phyloP scores from a whole-genome alignment of 257 asterid species.

The Solanum sitiens region DNA sequence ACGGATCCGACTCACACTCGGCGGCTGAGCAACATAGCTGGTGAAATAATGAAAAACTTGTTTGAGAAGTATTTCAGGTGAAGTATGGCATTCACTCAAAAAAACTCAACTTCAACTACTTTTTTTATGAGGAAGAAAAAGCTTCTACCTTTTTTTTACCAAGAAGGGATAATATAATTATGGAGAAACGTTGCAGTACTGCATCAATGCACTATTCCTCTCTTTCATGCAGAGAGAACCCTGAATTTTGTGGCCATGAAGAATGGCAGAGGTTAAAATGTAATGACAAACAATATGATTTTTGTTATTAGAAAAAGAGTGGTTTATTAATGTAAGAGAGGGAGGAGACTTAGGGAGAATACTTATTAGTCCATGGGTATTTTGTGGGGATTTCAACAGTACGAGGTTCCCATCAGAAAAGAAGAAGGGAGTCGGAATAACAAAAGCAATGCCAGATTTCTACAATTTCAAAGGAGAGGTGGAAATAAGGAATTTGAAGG shows the following conservation, averaged over 20 bases:
- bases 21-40: neutral
- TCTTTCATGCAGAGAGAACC: neutral
- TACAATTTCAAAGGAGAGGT: neutral
- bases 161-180: neutral
- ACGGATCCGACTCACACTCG: neutral
- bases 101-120: neutral
- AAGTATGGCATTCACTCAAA: neutral
- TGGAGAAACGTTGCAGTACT: neutral
- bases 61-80: neutral
- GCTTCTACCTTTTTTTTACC: neutral
- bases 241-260: neutral
- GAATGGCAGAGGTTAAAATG: neutral
- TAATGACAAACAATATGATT: neutral
- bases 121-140: neutral
- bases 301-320: neutral
- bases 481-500: neutral
- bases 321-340: neutral
- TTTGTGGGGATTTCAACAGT: neutral
- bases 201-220: neutral
- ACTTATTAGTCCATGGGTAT: neutral
- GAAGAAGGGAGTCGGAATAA: neutral
- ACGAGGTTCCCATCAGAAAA: neutral
- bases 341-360: neutral
- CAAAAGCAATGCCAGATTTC: neutral
- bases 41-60: neutral